Base-by-base conservation (phyloP, 257 asterid genomes). In the Solanum etuberosum region DNA sequence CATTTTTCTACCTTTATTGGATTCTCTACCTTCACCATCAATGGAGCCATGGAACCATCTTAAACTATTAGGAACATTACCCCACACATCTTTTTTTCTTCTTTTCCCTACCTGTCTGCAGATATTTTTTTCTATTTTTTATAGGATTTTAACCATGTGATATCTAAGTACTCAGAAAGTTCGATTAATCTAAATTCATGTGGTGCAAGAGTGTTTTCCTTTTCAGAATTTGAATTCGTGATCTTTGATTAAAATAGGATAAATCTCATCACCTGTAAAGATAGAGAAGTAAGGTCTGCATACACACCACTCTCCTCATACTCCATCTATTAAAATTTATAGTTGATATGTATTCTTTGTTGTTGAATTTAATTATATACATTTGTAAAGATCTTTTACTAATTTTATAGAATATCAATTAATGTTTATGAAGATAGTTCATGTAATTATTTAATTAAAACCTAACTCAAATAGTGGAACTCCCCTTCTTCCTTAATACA, bases 31-130 rank as follows among this genome's bases (percentile, higher is more conserved):
- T 43, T 46, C 67, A 43, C 38, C 67, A 78, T 78, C 63, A 78
- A 78, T 78, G n/a, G 83, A 40, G 35, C 35, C 83, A 76, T 76
- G 59, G 84, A 42, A 25, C 63, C 25, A 42, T 78, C 84, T 78
- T 25, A 78, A 78, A 43, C 38, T 42, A 77, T 77, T 51, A 51
- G 61, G 16, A 51, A 51, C 61, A 77, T 14, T 77, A 42, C 37
- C 38, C 84, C 16, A 42, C 84, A 4, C 25, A 40, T 77, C 21
- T 25, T 38, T 38, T 38, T 40, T 77, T 38, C 83, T 76, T 76
- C 9, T 37, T 38, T 38, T 21, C 57, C 57, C 59, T 38, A 76
- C 23, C 6, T 38, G 57, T 23, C 57, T 37, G 32, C 29, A 23
- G 34, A 76, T 38, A 23, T 38, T 76, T 67, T n/a, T 25, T 3